Evolutionary conservation across 768 basidiomycete species (phyloP).

Genomic region (Pleurotus platypus): DNA sequence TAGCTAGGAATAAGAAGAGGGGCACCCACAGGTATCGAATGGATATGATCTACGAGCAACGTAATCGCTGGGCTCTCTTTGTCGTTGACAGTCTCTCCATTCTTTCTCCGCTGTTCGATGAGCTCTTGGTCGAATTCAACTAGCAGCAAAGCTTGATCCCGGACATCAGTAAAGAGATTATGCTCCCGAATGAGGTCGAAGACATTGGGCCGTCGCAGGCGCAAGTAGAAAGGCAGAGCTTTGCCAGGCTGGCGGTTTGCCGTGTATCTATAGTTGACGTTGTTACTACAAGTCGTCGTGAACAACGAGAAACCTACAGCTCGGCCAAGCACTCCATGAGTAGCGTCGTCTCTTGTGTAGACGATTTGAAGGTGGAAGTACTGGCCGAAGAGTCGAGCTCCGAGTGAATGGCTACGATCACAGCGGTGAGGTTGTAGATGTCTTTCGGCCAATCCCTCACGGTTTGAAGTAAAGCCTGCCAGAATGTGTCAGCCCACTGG

Average conservation of each 20-base stretch:
- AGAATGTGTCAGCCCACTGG: neutral
- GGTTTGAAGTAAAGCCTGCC: constrained; percentile 68
- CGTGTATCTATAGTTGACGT: constrained; percentile 53
- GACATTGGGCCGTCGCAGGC: constrained; percentile 82
- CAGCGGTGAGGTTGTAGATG: constrained; percentile 85
- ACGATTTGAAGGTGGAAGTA: constrained; percentile 39
- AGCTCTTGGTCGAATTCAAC: constrained; percentile 95
- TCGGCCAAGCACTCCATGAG: constrained; percentile 97
- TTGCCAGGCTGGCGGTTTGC: constrained; percentile 91
- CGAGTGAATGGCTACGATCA: constrained; percentile 85
- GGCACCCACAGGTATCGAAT: constrained; percentile 85
- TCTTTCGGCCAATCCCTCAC: constrained; percentile 87
- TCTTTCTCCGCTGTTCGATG: constrained; percentile 51
- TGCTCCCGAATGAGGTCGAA: constrained; percentile 93
- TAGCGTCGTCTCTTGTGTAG: constrained; percentile 46
- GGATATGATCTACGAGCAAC: constrained; percentile 88
- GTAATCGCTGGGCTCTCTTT: constrained; percentile 73
- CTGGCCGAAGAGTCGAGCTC: constrained; percentile 67
- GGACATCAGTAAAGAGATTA: constrained; percentile 92
- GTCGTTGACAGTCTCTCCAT: constrained; percentile 33
- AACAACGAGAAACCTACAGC: constrained; percentile 45
- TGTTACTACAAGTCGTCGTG: neutral
- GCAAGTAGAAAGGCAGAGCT: constrained; percentile 86
- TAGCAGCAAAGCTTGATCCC: constrained; percentile 87
- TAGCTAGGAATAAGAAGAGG: neutral